Percentiles rank a stretch among this genome's conserved stretches.
Conservation (phyloP, 306 rosid species). For the Sophora flavescens region DNA sequence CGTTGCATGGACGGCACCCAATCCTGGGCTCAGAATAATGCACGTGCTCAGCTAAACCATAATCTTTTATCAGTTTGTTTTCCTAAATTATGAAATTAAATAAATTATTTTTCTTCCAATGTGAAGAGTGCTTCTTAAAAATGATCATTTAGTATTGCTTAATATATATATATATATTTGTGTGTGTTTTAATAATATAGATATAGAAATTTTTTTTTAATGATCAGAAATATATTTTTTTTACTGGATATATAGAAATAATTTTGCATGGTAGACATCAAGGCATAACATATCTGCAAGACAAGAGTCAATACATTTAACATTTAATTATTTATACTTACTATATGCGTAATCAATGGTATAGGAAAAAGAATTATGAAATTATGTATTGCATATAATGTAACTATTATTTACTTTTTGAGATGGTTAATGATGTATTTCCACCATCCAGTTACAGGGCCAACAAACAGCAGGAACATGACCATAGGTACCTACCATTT, state of each 20-base stretch:
- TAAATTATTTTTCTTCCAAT: not conserved
- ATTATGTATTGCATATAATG: not conserved
- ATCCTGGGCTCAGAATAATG: constrained; percentile 31
- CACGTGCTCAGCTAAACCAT: constrained; percentile 41
- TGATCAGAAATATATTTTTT: too few relatives aligned
- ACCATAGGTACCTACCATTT: constrained; percentile 32
- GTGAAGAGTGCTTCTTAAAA: constrained; percentile 12
- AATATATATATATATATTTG: too few relatives aligned
- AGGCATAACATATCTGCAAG: not conserved
- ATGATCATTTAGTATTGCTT: not conserved
- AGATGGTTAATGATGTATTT: constrained; percentile 14
- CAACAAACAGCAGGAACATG: constrained; percentile 6
- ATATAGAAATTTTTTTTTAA: too few relatives aligned
- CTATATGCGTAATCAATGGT: not conserved
- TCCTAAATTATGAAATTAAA: not conserved
- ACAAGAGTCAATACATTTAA: constrained; percentile 1
- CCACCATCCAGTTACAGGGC: constrained; percentile 24
- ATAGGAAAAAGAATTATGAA: not conserved
- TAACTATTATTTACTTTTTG: constrained; percentile 3
- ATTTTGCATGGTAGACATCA: constrained; percentile 1
- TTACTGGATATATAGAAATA: not conserved
- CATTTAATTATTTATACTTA: not conserved
- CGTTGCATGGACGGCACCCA: constrained; percentile 45
- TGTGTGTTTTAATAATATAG: too few relatives aligned
- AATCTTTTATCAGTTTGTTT: not conserved